These are phyloP conservation scores for Neoscytalidium dimidiatum DNA, from an alignment of 2,329 filamentous ascomycete species.

Conservation along the genomic window DNA sequence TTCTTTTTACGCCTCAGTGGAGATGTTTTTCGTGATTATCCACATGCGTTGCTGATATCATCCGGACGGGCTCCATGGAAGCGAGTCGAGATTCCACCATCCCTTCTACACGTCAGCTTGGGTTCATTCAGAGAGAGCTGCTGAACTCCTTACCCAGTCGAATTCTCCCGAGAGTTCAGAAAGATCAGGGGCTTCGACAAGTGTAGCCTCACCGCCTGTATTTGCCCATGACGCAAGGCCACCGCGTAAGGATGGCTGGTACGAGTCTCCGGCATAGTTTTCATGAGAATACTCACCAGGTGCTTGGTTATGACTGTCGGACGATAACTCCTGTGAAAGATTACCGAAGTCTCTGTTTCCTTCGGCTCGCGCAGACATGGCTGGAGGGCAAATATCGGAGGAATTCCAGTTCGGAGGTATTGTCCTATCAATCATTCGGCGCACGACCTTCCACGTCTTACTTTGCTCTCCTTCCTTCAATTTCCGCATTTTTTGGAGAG, in stretches of 20 bases:
- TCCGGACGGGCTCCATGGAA: not conserved
- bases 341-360: not conserved
- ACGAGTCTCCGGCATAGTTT: not conserved
- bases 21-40: no score
- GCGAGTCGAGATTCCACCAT: not conserved
- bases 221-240: not conserved
- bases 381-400: not conserved
- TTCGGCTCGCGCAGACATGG: not conserved
- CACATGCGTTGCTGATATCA: not conserved
- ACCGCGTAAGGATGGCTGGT: not conserved
- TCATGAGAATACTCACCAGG: not conserved
- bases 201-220: not conserved
- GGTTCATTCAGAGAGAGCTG: not conserved
- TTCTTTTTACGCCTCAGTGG: no score
- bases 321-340: not conserved
- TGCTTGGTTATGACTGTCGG: not conserved
- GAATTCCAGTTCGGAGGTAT: slow-evolving; percentile 21
- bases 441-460: slow-evolving; percentile 36
- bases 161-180: not conserved
- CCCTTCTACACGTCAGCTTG: not conserved
- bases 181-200: not conserved
- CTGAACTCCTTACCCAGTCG: not conserved
- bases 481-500: slow-evolving; percentile 34
- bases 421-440: slow-evolving; percentile 39
- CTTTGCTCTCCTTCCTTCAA: slow-evolving; percentile 33